Evolutionary conservation across 495 filamentous ascomycete species (phyloP).

Genomic region (Amorphotheca resinae): DNA sequence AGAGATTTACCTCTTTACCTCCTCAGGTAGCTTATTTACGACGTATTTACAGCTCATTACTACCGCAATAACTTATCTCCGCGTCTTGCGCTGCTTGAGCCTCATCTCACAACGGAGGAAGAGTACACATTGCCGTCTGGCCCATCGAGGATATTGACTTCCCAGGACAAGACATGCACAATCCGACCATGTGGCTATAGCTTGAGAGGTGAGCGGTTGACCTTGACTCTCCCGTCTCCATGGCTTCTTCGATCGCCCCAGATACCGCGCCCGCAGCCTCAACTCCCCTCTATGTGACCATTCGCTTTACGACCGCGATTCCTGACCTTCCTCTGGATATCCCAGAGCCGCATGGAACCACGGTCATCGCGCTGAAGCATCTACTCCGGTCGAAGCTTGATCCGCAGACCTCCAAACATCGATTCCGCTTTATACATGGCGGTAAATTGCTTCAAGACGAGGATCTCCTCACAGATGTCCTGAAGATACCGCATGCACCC

Average conservation of each 20-base stretch:
- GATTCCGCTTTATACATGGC: constrained; percentile 76
- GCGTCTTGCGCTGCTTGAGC: too few relatives aligned
- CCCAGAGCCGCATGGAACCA: constrained; percentile 49
- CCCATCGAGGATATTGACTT: too few relatives aligned
- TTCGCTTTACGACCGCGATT: constrained; percentile 78
- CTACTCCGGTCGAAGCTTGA: constrained; percentile 66
- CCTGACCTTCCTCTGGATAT: constrained; percentile 75
- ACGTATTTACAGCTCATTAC: too few relatives aligned
- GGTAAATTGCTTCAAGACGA: constrained; percentile 72
- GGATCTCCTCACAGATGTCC: constrained; percentile 46
- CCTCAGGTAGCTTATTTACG: too few relatives aligned
- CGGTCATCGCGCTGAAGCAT: constrained; percentile 63
- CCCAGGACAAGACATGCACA: too few relatives aligned
- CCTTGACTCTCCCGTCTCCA: not conserved
- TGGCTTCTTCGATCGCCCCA: not conserved
- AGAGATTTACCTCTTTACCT: too few relatives aligned
- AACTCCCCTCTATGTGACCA: constrained; percentile 43
- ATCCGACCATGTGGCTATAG: too few relatives aligned
- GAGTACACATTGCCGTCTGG: too few relatives aligned
- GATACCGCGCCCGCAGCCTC: not conserved
- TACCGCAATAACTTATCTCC: too few relatives aligned
- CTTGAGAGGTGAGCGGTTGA: too few relatives aligned
- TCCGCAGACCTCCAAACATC: constrained; percentile 34
- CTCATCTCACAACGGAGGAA: too few relatives aligned
- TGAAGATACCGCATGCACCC: constrained; percentile 48